phyloP scores from a whole-genome alignment of 805 yeast genomes.

The Teunomyces kruisii region DNA sequence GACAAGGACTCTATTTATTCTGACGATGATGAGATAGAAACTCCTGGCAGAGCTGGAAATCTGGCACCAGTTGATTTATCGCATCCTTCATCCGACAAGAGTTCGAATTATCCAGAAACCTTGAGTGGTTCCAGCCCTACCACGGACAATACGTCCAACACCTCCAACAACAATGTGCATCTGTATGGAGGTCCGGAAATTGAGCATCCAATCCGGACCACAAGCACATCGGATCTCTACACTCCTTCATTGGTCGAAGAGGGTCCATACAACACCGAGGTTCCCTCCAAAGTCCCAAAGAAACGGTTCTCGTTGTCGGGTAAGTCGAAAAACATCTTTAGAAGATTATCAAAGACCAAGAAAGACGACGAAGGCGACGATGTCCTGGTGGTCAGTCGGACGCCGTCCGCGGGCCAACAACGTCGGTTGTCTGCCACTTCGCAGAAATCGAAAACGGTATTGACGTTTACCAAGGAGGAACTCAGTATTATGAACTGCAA shows the following conservation, averaged over 20 bases:
- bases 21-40: background rate
- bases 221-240: background rate
- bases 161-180: background rate
- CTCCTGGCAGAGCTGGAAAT: too few species aligned
- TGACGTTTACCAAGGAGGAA: constrained; percentile 55
- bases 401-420: background rate
- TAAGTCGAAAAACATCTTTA: constrained; percentile 32
- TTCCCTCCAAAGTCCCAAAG: constrained; percentile 17
- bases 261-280: background rate
- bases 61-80: background rate
- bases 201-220: background rate
- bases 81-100: constrained; percentile 7
- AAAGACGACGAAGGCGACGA: constrained; percentile 7
- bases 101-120: constrained; percentile 6
- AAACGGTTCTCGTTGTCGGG: constrained; percentile 25
- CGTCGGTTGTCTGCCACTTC: background rate
- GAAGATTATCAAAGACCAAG: constrained; percentile 27
- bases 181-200: constrained; percentile 1
- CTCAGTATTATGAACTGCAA: constrained; percentile 61
- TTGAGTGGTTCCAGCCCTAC: constrained; percentile 6
- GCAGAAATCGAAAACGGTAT: constrained; percentile 1
- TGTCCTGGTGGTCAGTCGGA: background rate
- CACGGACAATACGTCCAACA: constrained; percentile 7
- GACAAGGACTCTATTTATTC: background rate
- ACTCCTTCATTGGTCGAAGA: constrained; percentile 5